phyloP scores from a whole-genome alignment of 2,329 filamentous ascomycete species.

The Ophiostoma angusticollis region DNA sequence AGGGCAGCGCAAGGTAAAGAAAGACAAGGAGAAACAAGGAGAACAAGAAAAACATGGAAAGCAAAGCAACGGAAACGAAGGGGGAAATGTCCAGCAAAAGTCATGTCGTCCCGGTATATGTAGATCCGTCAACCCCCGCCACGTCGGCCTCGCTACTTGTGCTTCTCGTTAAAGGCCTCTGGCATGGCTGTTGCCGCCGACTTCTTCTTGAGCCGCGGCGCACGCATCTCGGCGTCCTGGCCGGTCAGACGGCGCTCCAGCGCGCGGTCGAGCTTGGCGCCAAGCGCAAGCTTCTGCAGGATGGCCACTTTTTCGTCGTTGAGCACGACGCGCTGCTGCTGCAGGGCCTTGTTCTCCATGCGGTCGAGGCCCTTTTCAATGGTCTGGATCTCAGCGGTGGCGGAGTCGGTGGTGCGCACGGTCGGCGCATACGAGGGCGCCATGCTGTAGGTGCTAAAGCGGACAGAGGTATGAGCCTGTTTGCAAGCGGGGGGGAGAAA shows the following conservation, averaged over 20 bases:
- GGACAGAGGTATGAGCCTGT: slow-evolving; percentile 42
- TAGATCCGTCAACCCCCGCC: no score
- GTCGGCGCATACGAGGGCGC: slow-evolving; percentile 47
- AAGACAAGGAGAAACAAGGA: background rate
- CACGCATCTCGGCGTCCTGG: slow-evolving; percentile 76
- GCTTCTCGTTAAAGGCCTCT: slow-evolving; percentile 21
- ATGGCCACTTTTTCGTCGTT: slow-evolving; percentile 69
- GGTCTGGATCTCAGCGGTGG: slow-evolving; percentile 46
- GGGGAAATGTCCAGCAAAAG: background rate
- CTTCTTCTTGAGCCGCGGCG: slow-evolving; percentile 23
- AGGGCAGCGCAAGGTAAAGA: no score
- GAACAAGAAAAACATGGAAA: background rate
- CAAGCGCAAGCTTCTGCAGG: slow-evolving; percentile 74
- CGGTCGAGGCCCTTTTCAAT: slow-evolving; percentile 72
- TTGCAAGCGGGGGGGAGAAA: slow-evolving; percentile 6
- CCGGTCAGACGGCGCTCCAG: slow-evolving; percentile 74
- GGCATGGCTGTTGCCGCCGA: no score
- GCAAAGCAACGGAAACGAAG: background rate
- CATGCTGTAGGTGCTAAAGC: slow-evolving; percentile 48
- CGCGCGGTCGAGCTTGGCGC: slow-evolving; percentile 81
- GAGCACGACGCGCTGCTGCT: slow-evolving; percentile 68
- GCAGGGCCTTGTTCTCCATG: slow-evolving; percentile 78
- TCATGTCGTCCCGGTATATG: no score
- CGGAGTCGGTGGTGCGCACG: slow-evolving; percentile 39
- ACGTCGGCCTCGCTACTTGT: no score